phyloP scores from a whole-genome alignment of 306 rosid genomes.

The Cucurbita moschata region DNA sequence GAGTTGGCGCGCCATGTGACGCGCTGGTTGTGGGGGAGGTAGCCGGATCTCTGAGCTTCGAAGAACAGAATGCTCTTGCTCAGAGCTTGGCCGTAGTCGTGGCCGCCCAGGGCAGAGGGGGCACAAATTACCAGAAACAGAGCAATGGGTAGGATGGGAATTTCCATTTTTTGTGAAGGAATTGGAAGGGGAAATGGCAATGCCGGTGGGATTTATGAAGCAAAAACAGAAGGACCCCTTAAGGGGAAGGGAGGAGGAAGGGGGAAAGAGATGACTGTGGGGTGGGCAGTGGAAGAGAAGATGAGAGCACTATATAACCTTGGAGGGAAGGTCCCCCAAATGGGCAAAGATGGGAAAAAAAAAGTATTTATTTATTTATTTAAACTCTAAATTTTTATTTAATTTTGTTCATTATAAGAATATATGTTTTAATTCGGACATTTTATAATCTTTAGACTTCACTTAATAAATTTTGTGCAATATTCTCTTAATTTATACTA shows the following conservation, averaged over 20 bases:
- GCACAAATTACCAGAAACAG: conserved; percentile 25
- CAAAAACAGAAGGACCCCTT: not conserved
- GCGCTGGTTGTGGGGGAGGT: conserved; percentile 70
- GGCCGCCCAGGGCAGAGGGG: conserved; percentile 35
- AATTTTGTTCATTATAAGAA: no score
- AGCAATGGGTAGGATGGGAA: conserved; percentile 20
- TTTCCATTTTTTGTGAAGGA: not conserved
- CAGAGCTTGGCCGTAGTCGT: conserved; percentile 86
- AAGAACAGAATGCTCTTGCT: conserved; percentile 89
- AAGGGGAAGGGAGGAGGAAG: not conserved
- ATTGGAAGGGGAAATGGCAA: not conserved
- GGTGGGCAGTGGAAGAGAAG: conserved; percentile 1
- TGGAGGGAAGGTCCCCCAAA: not conserved
- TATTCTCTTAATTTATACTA: no score
- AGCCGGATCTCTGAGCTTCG: conserved; percentile 98
- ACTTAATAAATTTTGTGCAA: no score
- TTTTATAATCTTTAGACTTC: no score
- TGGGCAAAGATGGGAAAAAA: not conserved
- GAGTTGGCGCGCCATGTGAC: conserved; percentile 78
- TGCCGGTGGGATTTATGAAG: not conserved
- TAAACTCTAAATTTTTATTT: not conserved
- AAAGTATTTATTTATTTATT: no score
- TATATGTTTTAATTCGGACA: no score
- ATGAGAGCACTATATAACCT: not conserved
- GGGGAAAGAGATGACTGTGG: not conserved